Evolutionary conservation across 495 filamentous ascomycete species (phyloP).

Genomic region (Pseudoneurospora amorphoporcata): DNA sequence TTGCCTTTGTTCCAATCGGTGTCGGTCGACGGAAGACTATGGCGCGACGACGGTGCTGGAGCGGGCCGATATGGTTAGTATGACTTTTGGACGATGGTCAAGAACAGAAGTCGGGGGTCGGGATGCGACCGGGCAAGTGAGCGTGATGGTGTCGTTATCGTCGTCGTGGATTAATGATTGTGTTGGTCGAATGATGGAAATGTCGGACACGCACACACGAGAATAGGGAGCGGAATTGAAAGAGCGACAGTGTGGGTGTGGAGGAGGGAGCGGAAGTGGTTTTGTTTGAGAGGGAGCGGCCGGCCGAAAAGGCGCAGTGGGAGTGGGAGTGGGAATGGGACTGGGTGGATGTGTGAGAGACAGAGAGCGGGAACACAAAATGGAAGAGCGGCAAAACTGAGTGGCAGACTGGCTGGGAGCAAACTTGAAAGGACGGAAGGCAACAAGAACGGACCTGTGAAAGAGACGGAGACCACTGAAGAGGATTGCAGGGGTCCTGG

Average conservation of each 20-base stretch:
- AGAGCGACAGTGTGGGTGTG: constrained; percentile 17
- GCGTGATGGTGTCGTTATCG: neutral
- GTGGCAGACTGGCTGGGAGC: neutral
- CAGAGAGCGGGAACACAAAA: neutral
- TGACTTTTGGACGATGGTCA: neutral
- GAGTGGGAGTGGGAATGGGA: neutral
- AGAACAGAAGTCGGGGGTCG: neutral
- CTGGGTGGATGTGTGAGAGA: neutral
- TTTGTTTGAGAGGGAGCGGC: constrained; percentile 19
- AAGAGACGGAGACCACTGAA: neutral
- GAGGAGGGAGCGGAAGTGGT: constrained; percentile 17
- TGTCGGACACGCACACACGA: constrained; percentile 8
- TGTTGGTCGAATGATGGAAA: constrained; percentile 5
- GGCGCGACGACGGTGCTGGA: neutral
- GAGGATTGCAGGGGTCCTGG: neutral
- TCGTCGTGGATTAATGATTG: constrained; percentile 2
- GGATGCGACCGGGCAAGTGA: neutral
- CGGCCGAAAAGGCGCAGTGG: neutral
- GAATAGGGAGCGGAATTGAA: constrained; percentile 10
- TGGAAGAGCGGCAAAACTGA: neutral
- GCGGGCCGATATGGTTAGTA: neutral
- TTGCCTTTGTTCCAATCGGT: constrained; percentile 12
- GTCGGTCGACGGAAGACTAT: neutral
- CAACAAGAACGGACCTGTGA: neutral
- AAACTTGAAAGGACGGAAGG: neutral